Conservation (phyloP, 2,329 filamentous ascomycete species). For the Celoporthe dispersa region DNA sequence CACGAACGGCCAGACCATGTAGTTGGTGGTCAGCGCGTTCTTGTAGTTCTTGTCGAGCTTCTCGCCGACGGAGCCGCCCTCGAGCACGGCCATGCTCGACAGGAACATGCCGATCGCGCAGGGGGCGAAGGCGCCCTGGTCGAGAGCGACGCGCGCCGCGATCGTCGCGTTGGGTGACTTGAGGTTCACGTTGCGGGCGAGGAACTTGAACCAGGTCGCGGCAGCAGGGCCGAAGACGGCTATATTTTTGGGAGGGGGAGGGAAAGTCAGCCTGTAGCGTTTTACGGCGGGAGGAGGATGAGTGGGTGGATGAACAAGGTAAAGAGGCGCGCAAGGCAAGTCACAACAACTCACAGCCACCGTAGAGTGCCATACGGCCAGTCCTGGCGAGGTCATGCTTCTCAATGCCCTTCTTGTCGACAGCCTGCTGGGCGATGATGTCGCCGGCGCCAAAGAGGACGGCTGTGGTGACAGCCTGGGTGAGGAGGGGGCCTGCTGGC, state of each 20-base stretch:
- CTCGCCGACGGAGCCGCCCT: constrained; percentile 64
- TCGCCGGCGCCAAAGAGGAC: constrained; percentile 94
- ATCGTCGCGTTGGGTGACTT: constrained; percentile 71
- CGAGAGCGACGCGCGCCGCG: constrained; percentile 74
- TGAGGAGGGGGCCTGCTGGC: constrained; percentile 82
- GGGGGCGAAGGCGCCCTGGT: constrained; percentile 86
- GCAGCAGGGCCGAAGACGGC: constrained; percentile 86
- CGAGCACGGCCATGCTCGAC: constrained; percentile 80
- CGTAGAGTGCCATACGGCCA: constrained; percentile 79
- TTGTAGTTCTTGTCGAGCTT: constrained; percentile 75
- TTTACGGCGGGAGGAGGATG: constrained; percentile 9
- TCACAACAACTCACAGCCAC: constrained; percentile 63
- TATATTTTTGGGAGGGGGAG: constrained; percentile 38
- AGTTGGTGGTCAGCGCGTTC: constrained; percentile 78
- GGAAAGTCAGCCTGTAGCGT: constrained; percentile 15
- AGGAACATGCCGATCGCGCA: constrained; percentile 82
- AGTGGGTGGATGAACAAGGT: constrained; percentile 12
- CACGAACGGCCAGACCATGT: constrained; percentile 84
- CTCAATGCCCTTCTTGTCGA: constrained; percentile 78
- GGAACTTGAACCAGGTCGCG: constrained; percentile 83
- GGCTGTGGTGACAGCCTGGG: constrained; percentile 87
- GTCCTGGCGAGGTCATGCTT: constrained; percentile 78
- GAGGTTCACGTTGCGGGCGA: constrained; percentile 71
- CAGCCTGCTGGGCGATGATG: constrained; percentile 84
- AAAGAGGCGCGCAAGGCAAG: constrained; percentile 9